Evolutionary conservation across 805 yeast genomes (phyloP), one percentile per base, ranked within the genome.

Genomic region (Kluyveromyces siamensis): DNA sequence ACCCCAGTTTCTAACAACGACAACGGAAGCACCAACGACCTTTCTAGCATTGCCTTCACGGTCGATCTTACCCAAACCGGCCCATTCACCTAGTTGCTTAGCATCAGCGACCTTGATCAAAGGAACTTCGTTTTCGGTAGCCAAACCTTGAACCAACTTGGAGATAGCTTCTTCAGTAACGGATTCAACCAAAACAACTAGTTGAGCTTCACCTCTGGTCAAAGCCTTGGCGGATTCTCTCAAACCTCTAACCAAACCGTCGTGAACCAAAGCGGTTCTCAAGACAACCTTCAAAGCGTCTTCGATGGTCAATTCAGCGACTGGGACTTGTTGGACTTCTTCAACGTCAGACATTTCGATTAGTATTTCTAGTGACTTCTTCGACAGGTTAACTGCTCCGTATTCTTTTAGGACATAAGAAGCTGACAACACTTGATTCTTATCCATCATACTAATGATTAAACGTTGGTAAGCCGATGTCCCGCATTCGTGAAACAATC

Each of bases 41-140:
- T 93, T 93, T 83, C 97, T 89, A 79, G 98, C 96, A 82, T 91
- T 89, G 80, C 99, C 99, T 70, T 93, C 98, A 80, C 96, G 88
- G 95, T 93, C 98, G 70, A 91, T 84, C 79, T 89, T 88, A 81
- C 96, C 93, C 67, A 93, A 82, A 86, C 99, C 99, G 71, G 98
- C 98, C 99, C 99, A 93, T 83, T 93, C 98, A 83, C 99, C 99
- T 73, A 93, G 84, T 81, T 88, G 87, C 85, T 93, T 93, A 72
- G 98, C 96, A 73, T 93, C 99, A 67, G 98, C 87, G 67, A 93
- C 98, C 86, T 93, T 93, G 85, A 93, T 86, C 76, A 93, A 81
- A 69, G 99, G 98, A 65, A 91, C 88, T 80, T 87, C 87, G 76
- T 83, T 81, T 72, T 87, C 96, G 81, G 90, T 87, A 82, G 98